A percentile compares a stretch with the other conserved stretches of the same genome.
phyloP scores from a whole-genome alignment of 768 basidiomycete genomes.

The Xerocomus potaroensis region DNA sequence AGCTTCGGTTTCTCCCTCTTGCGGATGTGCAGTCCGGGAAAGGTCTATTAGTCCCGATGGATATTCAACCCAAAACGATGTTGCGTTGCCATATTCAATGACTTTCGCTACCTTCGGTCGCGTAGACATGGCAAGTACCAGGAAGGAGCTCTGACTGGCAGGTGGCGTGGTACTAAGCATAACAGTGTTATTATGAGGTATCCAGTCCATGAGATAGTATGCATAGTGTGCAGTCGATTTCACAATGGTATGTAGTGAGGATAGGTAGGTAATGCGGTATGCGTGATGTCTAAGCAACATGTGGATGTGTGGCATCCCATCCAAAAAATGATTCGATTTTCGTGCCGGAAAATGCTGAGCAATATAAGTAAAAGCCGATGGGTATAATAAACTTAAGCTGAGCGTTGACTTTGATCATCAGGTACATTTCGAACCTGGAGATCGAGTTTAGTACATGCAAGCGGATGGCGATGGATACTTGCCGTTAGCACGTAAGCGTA shows the following conservation, averaged over 20 bases:
- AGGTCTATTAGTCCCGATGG: constrained; percentile 60
- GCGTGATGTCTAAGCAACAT: constrained; percentile 19
- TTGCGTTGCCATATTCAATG: constrained; percentile 51
- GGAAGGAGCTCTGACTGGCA: no score
- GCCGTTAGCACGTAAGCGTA: constrained; percentile 56
- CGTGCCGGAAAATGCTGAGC: constrained; percentile 1
- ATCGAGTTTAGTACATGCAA: constrained; percentile 8
- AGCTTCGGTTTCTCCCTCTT: constrained; percentile 25
- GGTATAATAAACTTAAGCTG: constrained; percentile 14
- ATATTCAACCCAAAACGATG: constrained; percentile 66
- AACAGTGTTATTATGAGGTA: no score
- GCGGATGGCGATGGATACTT: constrained; percentile 19
- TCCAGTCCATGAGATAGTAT: constrained; percentile 19
- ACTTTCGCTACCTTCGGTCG: constrained; percentile 43
- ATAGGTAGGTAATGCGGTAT: constrained; percentile 2
- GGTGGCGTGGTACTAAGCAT: constrained; percentile 6
- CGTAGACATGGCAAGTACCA: constrained; percentile 33
- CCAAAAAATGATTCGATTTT: constrained; percentile 2
- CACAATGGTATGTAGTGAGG: constrained; percentile 7
- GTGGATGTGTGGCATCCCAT: constrained; percentile 2
- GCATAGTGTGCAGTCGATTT: constrained; percentile 10
- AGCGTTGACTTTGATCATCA: constrained; percentile 37
- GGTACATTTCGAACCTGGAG: constrained; percentile 54
- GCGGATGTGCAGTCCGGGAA: constrained; percentile 44
- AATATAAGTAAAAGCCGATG: constrained; percentile 6